A percentile compares a stretch with the other conserved stretches of the same genome.
Conservation (phyloP, 2,329 filamentous ascomycete genomes). For the Trichoderma koningii region DNA sequence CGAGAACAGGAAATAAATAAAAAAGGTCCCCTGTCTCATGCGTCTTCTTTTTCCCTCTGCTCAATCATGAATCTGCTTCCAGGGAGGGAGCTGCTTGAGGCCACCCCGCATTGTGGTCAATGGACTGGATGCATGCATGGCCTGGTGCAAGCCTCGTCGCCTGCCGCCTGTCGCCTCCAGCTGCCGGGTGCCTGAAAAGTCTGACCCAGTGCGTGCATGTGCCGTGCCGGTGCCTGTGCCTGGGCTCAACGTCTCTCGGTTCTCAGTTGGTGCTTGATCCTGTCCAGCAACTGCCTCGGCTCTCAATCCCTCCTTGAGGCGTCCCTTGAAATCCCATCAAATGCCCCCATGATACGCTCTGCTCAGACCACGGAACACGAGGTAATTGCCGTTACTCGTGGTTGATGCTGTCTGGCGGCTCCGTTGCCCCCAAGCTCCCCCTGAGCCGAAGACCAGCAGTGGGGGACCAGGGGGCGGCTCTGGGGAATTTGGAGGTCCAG, state of each 20-base stretch:
- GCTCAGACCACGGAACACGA: constrained; percentile 8
- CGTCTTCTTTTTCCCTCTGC: neutral
- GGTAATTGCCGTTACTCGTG: constrained; percentile 13
- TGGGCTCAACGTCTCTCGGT: too few relatives aligned
- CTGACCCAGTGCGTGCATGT: too few relatives aligned
- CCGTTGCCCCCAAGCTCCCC: neutral
- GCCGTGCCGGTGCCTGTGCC: neutral
- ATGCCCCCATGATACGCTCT: constrained; percentile 11
- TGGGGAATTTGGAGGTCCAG: constrained; percentile 18
- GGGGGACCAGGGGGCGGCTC: constrained; percentile 9
- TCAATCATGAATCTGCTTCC: neutral
- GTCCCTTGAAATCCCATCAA: neutral
- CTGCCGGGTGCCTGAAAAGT: neutral
- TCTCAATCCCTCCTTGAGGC: neutral
- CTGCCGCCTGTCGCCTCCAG: neutral
- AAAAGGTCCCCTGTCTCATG: neutral
- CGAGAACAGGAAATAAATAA: neutral
- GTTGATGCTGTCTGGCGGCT: constrained; percentile 10
- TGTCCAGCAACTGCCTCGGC: neutral
- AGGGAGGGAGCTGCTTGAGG: neutral
- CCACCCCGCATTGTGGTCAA: constrained; percentile 6
- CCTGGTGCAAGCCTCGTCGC: neutral
- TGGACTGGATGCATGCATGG: too few relatives aligned
- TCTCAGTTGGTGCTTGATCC: neutral
- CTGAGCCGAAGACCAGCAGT: constrained; percentile 6